Percentiles rank a stretch among this genome's conserved stretches.
phyloP scores from a whole-genome alignment of 257 asterid species.

The Datura wrightii region DNA sequence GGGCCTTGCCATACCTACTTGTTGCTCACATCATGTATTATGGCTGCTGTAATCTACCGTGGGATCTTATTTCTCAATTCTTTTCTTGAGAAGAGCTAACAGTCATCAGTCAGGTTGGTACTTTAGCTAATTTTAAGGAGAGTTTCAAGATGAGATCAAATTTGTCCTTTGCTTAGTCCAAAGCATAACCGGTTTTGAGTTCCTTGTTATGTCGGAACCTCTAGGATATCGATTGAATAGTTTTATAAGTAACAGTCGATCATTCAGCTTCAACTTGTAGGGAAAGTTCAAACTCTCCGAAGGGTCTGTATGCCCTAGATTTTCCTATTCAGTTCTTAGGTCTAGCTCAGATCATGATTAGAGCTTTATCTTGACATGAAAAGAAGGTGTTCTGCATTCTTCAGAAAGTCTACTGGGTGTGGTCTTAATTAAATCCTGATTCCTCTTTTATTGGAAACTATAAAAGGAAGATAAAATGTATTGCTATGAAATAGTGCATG shows the following conservation, averaged over 20 bases:
- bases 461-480: background rate
- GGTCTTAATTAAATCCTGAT: background rate
- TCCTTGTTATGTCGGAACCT: background rate
- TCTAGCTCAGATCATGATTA: background rate
- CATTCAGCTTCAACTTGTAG: conserved; percentile 17
- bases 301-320: background rate
- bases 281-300: background rate
- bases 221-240: background rate
- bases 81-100: background rate
- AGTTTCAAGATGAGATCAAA: conserved; percentile 19
- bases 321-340: background rate
- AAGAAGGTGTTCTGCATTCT: background rate
- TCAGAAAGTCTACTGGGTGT: background rate
- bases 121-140: background rate
- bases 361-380: background rate
- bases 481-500: background rate
- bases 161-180: background rate
- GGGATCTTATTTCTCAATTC: background rate
- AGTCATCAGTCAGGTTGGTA: background rate
- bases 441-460: background rate
- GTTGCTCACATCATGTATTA: background rate
- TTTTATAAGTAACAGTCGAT: background rate
- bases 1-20: background rate
- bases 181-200: background rate
- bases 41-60: background rate